Conservation (phyloP, 176 grass and related monocot genomes). For the Carex pumila region DNA sequence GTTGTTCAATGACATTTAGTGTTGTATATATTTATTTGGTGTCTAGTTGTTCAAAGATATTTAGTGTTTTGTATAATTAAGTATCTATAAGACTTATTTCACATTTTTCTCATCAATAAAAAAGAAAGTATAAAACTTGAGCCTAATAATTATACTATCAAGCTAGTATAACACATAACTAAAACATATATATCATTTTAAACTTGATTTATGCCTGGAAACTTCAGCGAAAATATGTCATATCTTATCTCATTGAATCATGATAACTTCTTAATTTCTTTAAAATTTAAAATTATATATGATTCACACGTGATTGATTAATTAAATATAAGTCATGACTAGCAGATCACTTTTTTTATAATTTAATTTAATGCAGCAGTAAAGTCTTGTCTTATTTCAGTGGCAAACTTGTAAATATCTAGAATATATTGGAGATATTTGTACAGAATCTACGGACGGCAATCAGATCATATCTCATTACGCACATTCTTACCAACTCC, state of each 20-base stretch:
- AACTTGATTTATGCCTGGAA: too few relatives aligned
- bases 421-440: background rate
- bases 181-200: background rate
- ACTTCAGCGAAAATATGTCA: too few relatives aligned
- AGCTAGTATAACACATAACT: too few relatives aligned
- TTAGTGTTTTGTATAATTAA: background rate
- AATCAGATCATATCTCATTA: background rate
- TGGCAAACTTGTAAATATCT: background rate
- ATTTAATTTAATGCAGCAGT: too few relatives aligned
- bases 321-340: too few relatives aligned
- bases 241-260: too few relatives aligned
- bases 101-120: background rate
- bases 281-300: too few relatives aligned
- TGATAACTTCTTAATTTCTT: too few relatives aligned
- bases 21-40: background rate
- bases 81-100: background rate
- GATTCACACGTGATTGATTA: too few relatives aligned
- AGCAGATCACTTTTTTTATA: too few relatives aligned
- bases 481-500: slow-evolving; percentile 34
- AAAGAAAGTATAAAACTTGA: background rate
- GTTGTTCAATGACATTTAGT: background rate
- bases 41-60: background rate
- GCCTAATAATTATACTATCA: background rate
- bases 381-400: background rate
- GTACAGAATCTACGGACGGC: background rate